Conservation (phyloP, 208 protist genomes). For the Vickermania spadyakhi region DNA sequence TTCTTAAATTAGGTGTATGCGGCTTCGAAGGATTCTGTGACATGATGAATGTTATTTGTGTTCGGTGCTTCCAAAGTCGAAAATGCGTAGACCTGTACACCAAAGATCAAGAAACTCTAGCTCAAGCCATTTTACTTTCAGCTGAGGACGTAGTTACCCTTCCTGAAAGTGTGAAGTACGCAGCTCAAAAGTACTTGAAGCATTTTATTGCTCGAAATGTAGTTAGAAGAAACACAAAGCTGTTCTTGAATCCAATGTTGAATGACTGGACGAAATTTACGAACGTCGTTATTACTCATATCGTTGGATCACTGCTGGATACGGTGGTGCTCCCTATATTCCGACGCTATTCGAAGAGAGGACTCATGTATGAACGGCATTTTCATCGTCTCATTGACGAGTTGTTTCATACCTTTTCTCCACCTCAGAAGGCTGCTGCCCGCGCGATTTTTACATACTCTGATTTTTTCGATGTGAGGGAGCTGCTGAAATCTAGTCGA, state of each 20-base stretch:
- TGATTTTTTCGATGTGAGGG: constrained; percentile 39
- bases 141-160: constrained; percentile 58
- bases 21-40: constrained; percentile 70
- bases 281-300: constrained; percentile 53
- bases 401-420: constrained; percentile 34
- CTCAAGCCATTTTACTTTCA: constrained; percentile 44
- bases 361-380: constrained; percentile 33
- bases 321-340: constrained; percentile 62
- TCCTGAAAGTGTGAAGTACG: constrained; percentile 53
- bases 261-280: constrained; percentile 61
- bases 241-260: constrained; percentile 34
- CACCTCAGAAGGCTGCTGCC: constrained; percentile 37
- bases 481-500: constrained; percentile 11
- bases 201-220: constrained; percentile 39
- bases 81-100: constrained; percentile 20
- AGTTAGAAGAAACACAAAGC: constrained; percentile 31
- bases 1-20: constrained; percentile 14
- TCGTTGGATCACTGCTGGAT: constrained; percentile 33
- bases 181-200: constrained; percentile 45
- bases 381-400: constrained; percentile 48
- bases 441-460: constrained; percentile 49
- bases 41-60: constrained; percentile 81
- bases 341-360: constrained; percentile 26
- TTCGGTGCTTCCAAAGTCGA: constrained; percentile 69
- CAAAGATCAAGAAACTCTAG: constrained; percentile 11